These are phyloP conservation scores for Metarhizium robertsii DNA, from an alignment of 2,329 filamentous ascomycete species.

Conservation along the genomic window DNA sequence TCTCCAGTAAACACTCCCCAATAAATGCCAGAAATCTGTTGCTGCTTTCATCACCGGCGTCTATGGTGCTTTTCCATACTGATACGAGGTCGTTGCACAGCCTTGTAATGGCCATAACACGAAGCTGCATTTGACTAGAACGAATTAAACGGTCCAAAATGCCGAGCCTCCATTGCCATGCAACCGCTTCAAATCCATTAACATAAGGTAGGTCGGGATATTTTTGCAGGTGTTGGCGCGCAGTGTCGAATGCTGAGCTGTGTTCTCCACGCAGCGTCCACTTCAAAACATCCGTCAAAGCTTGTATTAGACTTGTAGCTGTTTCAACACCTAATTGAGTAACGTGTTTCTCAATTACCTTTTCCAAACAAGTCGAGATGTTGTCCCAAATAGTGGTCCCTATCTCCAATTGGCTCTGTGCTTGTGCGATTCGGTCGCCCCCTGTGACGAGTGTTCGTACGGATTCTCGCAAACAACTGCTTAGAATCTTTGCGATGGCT, in stretches of 20 bases:
- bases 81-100: conserved; percentile 64
- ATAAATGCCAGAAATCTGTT: conserved; percentile 54
- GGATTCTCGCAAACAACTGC: conserved; percentile 22
- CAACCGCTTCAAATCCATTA: conserved; percentile 39
- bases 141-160: conserved; percentile 63
- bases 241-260: conserved; percentile 21
- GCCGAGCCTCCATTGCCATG: conserved; percentile 60
- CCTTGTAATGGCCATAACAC: conserved; percentile 65
- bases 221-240: conserved; percentile 15
- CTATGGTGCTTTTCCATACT: conserved; percentile 53
- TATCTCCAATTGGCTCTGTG: conserved; percentile 25
- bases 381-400: conserved; percentile 34
- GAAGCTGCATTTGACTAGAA: conserved; percentile 83
- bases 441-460: conserved; percentile 13
- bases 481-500: conserved; percentile 25
- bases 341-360: conserved; percentile 45
- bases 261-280: conserved; percentile 28
- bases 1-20: conserved; percentile 57
- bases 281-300: conserved; percentile 35
- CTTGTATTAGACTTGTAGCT: conserved; percentile 26
- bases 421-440: conserved; percentile 12
- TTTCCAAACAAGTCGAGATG: conserved; percentile 32
- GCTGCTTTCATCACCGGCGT: conserved; percentile 28
- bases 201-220: conserved; percentile 28
- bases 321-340: conserved; percentile 40